These are phyloP conservation scores for Cryphonectria naterciae DNA, from an alignment of 2,329 filamentous ascomycete genomes.

Conservation along the genomic window DNA sequence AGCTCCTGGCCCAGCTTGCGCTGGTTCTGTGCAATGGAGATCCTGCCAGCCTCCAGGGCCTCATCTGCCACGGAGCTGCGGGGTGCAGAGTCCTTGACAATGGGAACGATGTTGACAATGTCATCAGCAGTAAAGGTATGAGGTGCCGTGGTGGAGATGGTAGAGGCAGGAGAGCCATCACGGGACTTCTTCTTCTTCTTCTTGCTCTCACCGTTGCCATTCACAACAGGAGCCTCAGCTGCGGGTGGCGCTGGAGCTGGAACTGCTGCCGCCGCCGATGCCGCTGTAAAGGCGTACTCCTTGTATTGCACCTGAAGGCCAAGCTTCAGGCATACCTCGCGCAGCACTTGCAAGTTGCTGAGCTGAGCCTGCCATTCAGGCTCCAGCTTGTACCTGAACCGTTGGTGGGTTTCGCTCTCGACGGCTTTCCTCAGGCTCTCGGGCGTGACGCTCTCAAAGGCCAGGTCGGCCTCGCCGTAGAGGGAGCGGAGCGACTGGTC, in stretches of 20 bases:
- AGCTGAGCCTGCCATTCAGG: constrained; percentile 68
- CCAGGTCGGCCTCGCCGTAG: constrained; percentile 81
- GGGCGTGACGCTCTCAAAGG: constrained; percentile 79
- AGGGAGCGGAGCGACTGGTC: constrained; percentile 74
- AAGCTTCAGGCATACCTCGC: constrained; percentile 86
- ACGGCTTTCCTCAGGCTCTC: constrained; percentile 71
- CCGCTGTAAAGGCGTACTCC: constrained; percentile 68
- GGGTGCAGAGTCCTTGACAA: constrained; percentile 92
- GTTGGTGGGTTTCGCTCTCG: constrained; percentile 68
- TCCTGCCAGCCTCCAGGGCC: constrained; percentile 90
- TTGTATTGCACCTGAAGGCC: constrained; percentile 86
- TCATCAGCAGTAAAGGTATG: constrained; percentile 82
- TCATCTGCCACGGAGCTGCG: constrained; percentile 92
- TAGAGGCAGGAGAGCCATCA: constrained; percentile 55
- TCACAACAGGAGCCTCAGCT: constrained; percentile 38
- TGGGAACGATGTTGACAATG: constrained; percentile 87
- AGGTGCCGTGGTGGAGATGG: constrained; percentile 44
- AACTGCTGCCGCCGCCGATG: constrained; percentile 42
- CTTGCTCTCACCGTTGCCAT: constrained; percentile 47
- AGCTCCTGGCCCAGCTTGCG: constrained; percentile 95
- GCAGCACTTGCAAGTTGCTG: constrained; percentile 81
- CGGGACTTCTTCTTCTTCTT: constrained; percentile 68
- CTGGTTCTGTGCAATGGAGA: constrained; percentile 94
- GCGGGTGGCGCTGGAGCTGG: constrained; percentile 37
- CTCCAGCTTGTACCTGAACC: constrained; percentile 77